Evolutionary conservation across 139 green algal species (phyloP).

Genomic region (Auxenochlorella protothecoides): DNA sequence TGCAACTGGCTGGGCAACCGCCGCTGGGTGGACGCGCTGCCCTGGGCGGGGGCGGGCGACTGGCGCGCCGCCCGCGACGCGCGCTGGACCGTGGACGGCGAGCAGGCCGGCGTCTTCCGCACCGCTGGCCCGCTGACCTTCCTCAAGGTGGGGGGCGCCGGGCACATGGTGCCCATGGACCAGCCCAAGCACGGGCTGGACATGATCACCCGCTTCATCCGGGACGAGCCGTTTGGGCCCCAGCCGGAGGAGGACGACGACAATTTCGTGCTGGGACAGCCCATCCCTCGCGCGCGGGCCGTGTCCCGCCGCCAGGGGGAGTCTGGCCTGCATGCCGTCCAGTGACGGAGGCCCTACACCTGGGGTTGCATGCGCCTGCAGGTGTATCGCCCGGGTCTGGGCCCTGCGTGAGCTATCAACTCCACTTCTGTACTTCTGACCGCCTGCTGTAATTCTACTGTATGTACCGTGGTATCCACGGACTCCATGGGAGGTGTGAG

Average conservation of each 20-base stretch:
- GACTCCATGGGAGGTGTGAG: no score
- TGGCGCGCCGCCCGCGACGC: constrained; percentile 6
- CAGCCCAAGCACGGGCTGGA: constrained; percentile 43
- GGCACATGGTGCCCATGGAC: constrained; percentile 78
- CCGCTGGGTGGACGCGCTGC: constrained; percentile 54
- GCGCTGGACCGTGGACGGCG: constrained; percentile 38
- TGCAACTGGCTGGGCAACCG: constrained; percentile 59
- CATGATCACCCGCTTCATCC: constrained; percentile 64
- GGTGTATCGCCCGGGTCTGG: no score
- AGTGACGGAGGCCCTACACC: no score
- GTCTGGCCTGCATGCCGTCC: no score
- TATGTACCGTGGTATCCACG: no score
- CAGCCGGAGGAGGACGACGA: no score
- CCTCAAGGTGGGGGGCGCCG: constrained; percentile 45
- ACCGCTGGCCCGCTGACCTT: constrained; percentile 53
- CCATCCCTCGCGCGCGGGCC: neutral
- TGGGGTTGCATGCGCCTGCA: no score
- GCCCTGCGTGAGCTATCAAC: no score
- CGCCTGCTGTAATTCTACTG: no score
- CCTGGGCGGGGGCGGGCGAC: constrained; percentile 18
- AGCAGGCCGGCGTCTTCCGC: constrained; percentile 41
- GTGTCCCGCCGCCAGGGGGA: neutral
- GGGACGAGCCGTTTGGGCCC: constrained; percentile 13
- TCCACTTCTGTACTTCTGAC: no score
- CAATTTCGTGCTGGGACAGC: no score